Conservation (phyloP, 2,329 filamentous ascomycete species). For the Pyricularia pennisetigena region DNA sequence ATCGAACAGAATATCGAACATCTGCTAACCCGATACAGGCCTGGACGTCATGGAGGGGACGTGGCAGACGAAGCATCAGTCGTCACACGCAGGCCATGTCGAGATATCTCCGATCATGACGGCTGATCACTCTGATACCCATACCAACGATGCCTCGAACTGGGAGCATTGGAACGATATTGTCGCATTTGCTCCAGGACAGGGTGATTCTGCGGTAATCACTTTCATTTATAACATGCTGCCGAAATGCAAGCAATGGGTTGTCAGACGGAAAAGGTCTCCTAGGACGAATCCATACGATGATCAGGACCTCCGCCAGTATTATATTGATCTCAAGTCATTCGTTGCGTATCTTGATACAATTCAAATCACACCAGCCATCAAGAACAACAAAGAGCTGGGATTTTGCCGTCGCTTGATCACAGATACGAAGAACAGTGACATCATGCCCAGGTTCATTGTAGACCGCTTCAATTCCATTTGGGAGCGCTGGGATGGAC, state of each 20-base stretch:
- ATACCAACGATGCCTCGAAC: neutral
- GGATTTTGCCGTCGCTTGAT: neutral
- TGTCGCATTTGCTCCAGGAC: neutral
- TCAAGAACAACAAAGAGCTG: neutral
- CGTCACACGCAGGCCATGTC: too few relatives aligned
- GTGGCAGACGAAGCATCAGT: neutral
- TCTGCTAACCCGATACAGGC: neutral
- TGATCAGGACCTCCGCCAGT: neutral
- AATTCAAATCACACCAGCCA: neutral
- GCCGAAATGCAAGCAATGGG: neutral
- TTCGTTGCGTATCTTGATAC: constrained; percentile 2
- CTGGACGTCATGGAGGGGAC: neutral
- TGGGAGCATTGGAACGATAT: constrained; percentile 5
- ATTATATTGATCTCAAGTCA: neutral
- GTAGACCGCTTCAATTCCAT: neutral
- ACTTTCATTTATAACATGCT: neutral
- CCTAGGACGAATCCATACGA: neutral
- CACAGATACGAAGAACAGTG: neutral
- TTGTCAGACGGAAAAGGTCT: neutral
- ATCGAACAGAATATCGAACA: too few relatives aligned
- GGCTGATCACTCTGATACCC: too few relatives aligned
- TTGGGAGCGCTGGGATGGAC: neutral
- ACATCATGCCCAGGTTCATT: neutral
- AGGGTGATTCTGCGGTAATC: neutral
- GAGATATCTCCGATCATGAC: too few relatives aligned